These are phyloP conservation scores for Puccinia polysora DNA, from an alignment of 1,284 basidiomycete species.

Conservation along the genomic window DNA sequence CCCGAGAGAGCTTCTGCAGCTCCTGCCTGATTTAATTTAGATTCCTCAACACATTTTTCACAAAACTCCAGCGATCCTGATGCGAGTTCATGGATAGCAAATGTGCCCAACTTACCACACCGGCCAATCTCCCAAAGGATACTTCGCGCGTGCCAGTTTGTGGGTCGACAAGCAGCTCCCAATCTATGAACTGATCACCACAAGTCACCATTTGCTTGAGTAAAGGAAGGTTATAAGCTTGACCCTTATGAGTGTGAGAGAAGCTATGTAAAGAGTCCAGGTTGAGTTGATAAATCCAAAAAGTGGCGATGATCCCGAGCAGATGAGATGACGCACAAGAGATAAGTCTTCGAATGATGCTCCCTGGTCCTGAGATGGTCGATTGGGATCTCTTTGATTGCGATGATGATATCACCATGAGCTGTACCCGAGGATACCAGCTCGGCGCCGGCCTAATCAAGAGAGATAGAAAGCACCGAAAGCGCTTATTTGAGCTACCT, in stretches of 20 bases:
- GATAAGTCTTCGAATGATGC: conserved; percentile 22
- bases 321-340: conserved; percentile 34
- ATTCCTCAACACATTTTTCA: too few species aligned
- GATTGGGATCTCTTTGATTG: conserved; percentile 80
- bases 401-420: conserved; percentile 66
- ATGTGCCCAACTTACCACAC: conserved; percentile 77
- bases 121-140: conserved; percentile 60
- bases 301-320: conserved; percentile 49
- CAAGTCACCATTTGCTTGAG: conserved; percentile 61
- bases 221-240: conserved; percentile 75
- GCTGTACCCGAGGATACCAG: conserved; percentile 57
- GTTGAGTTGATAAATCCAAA: conserved; percentile 51
- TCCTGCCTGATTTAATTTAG: too few species aligned
- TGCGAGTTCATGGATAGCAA: conserved; percentile 55
- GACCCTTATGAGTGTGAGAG: conserved; percentile 77
- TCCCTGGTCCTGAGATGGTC: conserved; percentile 47
- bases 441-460: conserved; percentile 66
- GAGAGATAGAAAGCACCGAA: neutral
- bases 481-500: neutral
- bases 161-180: conserved; percentile 67
- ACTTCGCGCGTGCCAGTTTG: conserved; percentile 60
- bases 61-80: conserved; percentile 56
- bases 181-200: conserved; percentile 63
- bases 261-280: conserved; percentile 74
- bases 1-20: conserved; percentile 72